Base-by-base conservation (phyloP, 2,329 filamentous ascomycete genomes). In the Calonectria ilicicola region DNA sequence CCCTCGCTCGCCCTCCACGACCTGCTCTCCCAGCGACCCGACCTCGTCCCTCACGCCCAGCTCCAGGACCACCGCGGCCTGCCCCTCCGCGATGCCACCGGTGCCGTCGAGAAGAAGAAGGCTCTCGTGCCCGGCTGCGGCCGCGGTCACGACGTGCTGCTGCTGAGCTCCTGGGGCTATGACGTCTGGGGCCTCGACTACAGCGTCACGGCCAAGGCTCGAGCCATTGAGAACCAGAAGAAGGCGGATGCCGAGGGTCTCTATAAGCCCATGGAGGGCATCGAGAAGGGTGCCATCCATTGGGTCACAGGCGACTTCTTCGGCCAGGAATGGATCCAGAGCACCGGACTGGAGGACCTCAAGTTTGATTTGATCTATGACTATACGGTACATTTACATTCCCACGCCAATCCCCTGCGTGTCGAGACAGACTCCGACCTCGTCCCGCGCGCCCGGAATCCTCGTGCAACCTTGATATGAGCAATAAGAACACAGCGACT, bases 71-170 rank as follows among this genome's bases (percentile, higher is more conserved):
- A 77, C 67, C 77, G 81, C 51, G 82, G 82, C 35, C 77, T 79
- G 53, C 76, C 74, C 38, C 71, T 81, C 15, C 79, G 78, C 38
- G 73, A 79, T 40, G 65, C 74, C 29, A 44, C 72, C 42, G 78
- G 80, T 63, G 72, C 74, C 47, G 77, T 80, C 46, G 63, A 77
- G 60, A 80, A 79, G 60, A 76, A 77, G 42, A 81, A 78, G 42
- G 95, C 93, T 1, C 86, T 97, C 10, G 93, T 98, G 0, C 94
- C 95, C 0, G 95, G 95, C 6, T 98, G 95, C 83, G 95, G 95
- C 0, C 89, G 90, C 58, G 95, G 95, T 6, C 93, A 97, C 80
- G 95, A 98, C 84, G 93, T 95, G 2, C 87, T 95, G 12, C 86
- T 98, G 44, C 88, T 98, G 53, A 90, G 92, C 63, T 90, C 91